phyloP scores from a whole-genome alignment of 2,329 filamentous ascomycete genomes.

The Didymella keratinophila region DNA sequence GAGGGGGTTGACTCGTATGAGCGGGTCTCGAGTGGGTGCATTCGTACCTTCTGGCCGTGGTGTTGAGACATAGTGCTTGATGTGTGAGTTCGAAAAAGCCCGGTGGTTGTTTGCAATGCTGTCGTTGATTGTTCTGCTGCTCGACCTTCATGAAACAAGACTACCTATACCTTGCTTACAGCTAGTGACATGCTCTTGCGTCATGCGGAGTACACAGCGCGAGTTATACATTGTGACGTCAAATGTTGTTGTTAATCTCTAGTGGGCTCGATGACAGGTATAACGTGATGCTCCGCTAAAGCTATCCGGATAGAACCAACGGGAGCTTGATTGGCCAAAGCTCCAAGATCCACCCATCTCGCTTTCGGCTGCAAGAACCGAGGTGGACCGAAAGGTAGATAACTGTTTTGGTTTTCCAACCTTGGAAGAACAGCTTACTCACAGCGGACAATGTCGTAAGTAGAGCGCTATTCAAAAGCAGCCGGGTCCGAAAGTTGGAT shows the following conservation, averaged over 20 bases:
- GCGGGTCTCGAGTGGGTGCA: background rate
- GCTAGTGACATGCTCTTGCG: conserved; percentile 22
- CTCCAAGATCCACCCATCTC: background rate
- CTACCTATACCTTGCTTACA: conserved; percentile 5
- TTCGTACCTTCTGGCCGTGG: conserved; percentile 19
- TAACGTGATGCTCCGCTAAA: conserved; percentile 8
- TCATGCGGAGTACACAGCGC: conserved; percentile 16
- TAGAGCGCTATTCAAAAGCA: background rate
- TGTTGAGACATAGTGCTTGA: conserved; percentile 16
- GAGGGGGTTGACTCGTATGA: conserved; percentile 7
- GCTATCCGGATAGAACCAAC: conserved; percentile 6
- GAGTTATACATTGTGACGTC: conserved; percentile 25
- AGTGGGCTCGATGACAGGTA: conserved; percentile 13
- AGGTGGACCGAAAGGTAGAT: background rate
- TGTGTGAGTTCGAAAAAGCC: background rate
- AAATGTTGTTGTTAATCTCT: conserved; percentile 4
- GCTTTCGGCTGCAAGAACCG: background rate
- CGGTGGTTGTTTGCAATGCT: background rate
- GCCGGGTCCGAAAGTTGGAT: too few species aligned
- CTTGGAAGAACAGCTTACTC: too few species aligned
- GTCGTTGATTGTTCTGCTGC: background rate
- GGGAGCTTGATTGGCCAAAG: background rate
- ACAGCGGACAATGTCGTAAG: too few species aligned
- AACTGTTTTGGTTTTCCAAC: background rate
- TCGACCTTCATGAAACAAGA: background rate